Conservation (phyloP, 2,329 filamentous ascomycete genomes). For the Xylaria multiplex region DNA sequence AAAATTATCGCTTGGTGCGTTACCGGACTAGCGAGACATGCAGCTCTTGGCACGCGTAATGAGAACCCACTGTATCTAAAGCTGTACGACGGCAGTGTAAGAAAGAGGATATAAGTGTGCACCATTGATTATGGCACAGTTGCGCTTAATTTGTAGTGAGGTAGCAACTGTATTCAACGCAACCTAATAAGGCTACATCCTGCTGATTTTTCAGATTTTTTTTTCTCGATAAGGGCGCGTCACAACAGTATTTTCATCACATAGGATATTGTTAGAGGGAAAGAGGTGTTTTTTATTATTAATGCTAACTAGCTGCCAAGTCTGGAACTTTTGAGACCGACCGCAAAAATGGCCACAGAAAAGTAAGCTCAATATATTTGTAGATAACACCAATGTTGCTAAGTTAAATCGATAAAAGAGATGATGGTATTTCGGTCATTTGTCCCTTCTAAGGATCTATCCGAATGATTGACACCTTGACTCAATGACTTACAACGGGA, state of each 20-base stretch:
- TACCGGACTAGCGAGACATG: conserved; percentile 34
- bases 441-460: conserved; percentile 2
- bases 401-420: not conserved
- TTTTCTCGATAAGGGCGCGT: not conserved
- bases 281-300: not conserved
- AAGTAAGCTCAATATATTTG: conserved; percentile 10
- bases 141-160: conserved; percentile 1
- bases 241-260: not conserved
- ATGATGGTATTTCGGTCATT: not conserved
- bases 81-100: not conserved
- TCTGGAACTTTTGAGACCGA: conserved; percentile 1
- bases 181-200: conserved; percentile 13
- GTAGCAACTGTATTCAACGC: not conserved
- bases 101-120: not conserved
- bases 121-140: conserved; percentile 3
- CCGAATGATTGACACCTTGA: conserved; percentile 19
- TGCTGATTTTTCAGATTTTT: not conserved
- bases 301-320: conserved; percentile 7
- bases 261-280: not conserved
- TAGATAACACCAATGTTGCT: not conserved
- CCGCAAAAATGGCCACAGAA: not conserved
- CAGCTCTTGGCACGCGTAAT: conserved; percentile 33
- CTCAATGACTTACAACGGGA: not conserved
- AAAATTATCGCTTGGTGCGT: conserved; percentile 36
- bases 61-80: not conserved